Conservation (phyloP, 106 monocot species). For the Dioscorea dumetorum region DNA sequence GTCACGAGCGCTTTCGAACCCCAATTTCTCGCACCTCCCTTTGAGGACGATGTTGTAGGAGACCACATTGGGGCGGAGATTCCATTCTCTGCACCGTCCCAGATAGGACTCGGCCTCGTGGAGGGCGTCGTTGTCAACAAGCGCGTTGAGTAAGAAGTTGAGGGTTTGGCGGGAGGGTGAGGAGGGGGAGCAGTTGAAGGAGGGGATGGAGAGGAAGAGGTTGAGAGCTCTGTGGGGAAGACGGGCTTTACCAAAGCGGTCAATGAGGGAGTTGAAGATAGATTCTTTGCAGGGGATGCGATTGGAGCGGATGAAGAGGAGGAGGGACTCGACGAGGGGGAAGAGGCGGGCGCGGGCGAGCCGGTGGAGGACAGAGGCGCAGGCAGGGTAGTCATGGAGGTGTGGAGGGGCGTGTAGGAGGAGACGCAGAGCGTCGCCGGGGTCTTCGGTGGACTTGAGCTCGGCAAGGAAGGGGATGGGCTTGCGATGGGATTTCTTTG, state of each 20-base stretch:
- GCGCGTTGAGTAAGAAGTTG: conserved; percentile 65
- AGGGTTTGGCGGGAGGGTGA: conserved; percentile 50
- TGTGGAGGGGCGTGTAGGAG: not conserved
- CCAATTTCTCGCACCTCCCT: conserved; percentile 21
- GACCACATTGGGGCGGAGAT: conserved; percentile 47
- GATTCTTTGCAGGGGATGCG: conserved; percentile 38
- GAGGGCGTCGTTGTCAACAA: conserved; percentile 42
- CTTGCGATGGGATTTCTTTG: not conserved
- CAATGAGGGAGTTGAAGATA: conserved; percentile 63
- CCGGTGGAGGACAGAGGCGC: conserved; percentile 4
- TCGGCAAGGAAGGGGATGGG: not conserved
- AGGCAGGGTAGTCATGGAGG: conserved; percentile 5
- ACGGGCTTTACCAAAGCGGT: conserved; percentile 37
- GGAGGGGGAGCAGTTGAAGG: conserved; percentile 36
- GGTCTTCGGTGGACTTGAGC: conserved; percentile 1
- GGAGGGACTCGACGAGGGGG: conserved; percentile 40
- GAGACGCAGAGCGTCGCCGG: conserved; percentile 1
- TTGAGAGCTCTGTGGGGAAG: conserved; percentile 50
- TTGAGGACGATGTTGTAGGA: conserved; percentile 83
- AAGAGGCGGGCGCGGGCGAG: conserved; percentile 30
- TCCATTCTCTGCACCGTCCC: conserved; percentile 12
- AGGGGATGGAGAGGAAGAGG: conserved; percentile 49
- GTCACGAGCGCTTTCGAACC: conserved; percentile 22
- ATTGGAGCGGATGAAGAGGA: conserved; percentile 35
- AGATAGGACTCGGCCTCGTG: conserved; percentile 28